Base-by-base conservation (phyloP, 495 filamentous ascomycete species). In the Penicillium ochrochloron region DNA sequence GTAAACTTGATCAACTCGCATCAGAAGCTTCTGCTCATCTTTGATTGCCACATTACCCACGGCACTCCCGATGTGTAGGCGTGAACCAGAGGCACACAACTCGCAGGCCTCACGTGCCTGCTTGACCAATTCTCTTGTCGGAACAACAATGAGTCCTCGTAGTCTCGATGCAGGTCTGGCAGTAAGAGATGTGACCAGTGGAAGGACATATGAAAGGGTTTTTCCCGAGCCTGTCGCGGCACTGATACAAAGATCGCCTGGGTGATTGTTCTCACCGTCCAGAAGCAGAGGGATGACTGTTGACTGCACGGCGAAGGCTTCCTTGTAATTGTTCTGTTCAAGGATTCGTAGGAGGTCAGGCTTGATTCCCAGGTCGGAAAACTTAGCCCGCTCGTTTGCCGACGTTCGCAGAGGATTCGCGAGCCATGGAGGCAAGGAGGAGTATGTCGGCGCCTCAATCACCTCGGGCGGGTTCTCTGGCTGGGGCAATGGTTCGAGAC, bases 211-310 rank as follows among this genome's bases (percentile, higher is more conserved):
- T 6, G 94, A 89, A 3, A 98, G 77, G 0, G 94, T 98, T 72
- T 98, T 98, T 52, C 94, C 94, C 0, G 94, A 97, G 5, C 94
- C 94, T 1, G 94, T 98, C 4, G 92, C 86, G 1, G 94, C 94
- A 23, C 92, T 93, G 17, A 98, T 85, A 57, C 95, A 90, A 8
- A 98, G 64, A 76, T 98, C 94, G 3, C 92, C 90, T 3, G 82
- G 74, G 60, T 85, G 82, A 17, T 74, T 78, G 46, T 84, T 73
- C 17, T 75, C 73, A 0, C 84, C 84, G 9, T 89, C 85, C 0
- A 94, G 76, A 4, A 97, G 83, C 33, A 96, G 77, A 7, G 93
- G 93, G 31, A 97, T 84, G 0, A 94, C 85, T 0, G 87, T 85
- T 0, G 92, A 87, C 73, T 98, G 94, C 0, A 97, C 89, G 1